Conservation (phyloP, 1,284 basidiomycete genomes). For the Apiotrichum porosum region DNA sequence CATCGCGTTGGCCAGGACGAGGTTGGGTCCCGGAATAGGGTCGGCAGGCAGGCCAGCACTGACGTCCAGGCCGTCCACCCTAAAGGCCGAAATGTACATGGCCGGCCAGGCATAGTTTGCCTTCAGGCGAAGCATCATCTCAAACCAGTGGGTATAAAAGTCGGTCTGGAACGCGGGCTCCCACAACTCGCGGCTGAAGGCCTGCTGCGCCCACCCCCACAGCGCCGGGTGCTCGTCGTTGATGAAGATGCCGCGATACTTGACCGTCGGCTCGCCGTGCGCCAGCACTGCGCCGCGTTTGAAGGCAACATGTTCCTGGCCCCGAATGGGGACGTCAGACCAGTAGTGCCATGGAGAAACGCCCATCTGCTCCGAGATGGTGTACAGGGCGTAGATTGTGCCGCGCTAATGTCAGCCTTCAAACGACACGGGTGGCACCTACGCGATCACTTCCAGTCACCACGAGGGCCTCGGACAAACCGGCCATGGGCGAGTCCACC, state of each 20-base stretch:
- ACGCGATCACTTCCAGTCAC: constrained; percentile 61
- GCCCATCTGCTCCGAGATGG: constrained; percentile 66
- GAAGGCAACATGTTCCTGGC: constrained; percentile 54
- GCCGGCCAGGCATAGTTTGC: constrained; percentile 63
- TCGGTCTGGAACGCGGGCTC: constrained; percentile 46
- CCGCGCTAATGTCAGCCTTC: constrained; percentile 23
- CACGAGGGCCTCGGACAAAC: constrained; percentile 58
- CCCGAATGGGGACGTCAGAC: constrained; percentile 61
- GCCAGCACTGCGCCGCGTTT: constrained; percentile 53
- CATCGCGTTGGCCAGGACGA: constrained; percentile 60
- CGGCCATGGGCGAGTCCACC: constrained; percentile 57
- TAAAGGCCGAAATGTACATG: constrained; percentile 50
- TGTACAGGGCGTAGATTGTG: constrained; percentile 63
- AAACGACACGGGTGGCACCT: no score
- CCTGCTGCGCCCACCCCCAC: constrained; percentile 55
- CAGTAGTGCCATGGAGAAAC: constrained; percentile 48
- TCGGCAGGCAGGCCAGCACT: constrained; percentile 12
- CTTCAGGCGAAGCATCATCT: constrained; percentile 62
- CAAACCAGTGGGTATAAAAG: constrained; percentile 59
- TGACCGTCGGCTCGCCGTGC: constrained; percentile 62
- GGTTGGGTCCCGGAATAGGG: constrained; percentile 56
- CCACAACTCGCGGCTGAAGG: constrained; percentile 63
- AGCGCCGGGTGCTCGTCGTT: constrained; percentile 63
- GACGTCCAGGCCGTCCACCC: constrained; percentile 56
- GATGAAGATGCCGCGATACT: constrained; percentile 60